Conservation (phyloP, 768 basidiomycete genomes). For the Sarcodon sp. region DNA sequence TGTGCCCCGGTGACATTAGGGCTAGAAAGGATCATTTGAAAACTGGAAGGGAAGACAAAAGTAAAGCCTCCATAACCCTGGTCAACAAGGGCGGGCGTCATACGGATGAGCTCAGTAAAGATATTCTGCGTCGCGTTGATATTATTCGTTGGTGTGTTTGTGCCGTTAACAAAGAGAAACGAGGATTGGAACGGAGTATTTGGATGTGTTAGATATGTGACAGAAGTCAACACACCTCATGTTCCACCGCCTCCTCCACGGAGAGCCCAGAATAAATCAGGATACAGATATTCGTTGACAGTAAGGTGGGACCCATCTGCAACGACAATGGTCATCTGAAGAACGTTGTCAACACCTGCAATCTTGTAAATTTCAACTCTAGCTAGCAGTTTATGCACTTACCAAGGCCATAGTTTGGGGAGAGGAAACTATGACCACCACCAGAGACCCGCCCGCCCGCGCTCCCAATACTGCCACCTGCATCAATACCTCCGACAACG, state of each 20-base stretch:
- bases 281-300: slow-evolving; percentile 25
- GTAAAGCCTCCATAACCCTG: slow-evolving; percentile 23
- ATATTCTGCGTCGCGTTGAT: slow-evolving; percentile 11
- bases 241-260: slow-evolving; percentile 31
- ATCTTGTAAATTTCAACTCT: background rate
- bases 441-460: slow-evolving; percentile 37
- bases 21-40: slow-evolving; percentile 15
- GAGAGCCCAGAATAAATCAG: slow-evolving; percentile 22
- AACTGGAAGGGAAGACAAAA: slow-evolving; percentile 4
- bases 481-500: slow-evolving; percentile 30
- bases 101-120: slow-evolving; percentile 20
- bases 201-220: slow-evolving; percentile 32
- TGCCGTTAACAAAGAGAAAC: slow-evolving; percentile 7
- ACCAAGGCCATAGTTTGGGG: slow-evolving; percentile 31
- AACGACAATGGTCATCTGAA: slow-evolving; percentile 31
- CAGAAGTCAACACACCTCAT: slow-evolving; percentile 33
- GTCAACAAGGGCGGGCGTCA: slow-evolving; percentile 24
- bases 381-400: background rate
- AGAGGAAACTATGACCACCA: slow-evolving; percentile 30
- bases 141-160: background rate
- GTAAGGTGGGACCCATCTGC: slow-evolving; percentile 25
- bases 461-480: slow-evolving; percentile 28
- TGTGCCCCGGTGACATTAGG: slow-evolving; percentile 23
- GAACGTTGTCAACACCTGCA: slow-evolving; percentile 32
- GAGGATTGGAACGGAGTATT: slow-evolving; percentile 18